Evolutionary conservation across 352 stramenopile genomes (phyloP), one percentile per base, ranked within the genome.

Genomic region (Pythium phragmiticola): DNA sequence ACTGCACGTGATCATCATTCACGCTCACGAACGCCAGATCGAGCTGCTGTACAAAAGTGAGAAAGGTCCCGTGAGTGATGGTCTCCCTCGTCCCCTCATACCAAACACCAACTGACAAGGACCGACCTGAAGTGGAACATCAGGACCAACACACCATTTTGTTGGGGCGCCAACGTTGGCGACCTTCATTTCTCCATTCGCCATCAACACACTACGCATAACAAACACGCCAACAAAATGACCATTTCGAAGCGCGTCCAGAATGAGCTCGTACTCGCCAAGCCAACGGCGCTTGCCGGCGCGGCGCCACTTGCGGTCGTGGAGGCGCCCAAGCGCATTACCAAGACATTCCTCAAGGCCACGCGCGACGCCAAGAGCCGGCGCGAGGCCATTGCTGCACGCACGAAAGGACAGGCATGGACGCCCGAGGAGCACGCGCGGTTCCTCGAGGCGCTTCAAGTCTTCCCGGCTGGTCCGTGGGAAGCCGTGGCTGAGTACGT

Each of bases 181-280:
- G 46, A 52, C 26, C 8, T 17, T 45, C 52, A 58, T 58, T 58
- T 58, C 21, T 58, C 52, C 21, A 58, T 58, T 58, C 34, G 14
- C 48, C 30, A 21, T 2, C 28, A 57, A 43, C 19, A 30, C 37
- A 49, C n/a, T 39, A 55, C 14, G 1, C n/a, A 56, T 14, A 28
- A 41, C 36, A 46, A 42, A 30, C 30, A 56, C 49, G 17, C 28
- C 30, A 56, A 42, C 34, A 60, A 19, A 3, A 74, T 75, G 68
- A 75, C 68, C 16, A 75, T 75, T 60, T 69, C 68, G 30, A 72
- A 63, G 39, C 68, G 68, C 17, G 68, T 75, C 19, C 67, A 75
- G 42, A 59, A 61, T 33, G 68, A 75, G 50, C 68, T 75, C 14
- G 49, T 70, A 26, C 57, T 65, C 37, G 63, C 63, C 46, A 64